Evolutionary conservation across 768 basidiomycete genomes (phyloP).

Genomic region (Mycena filopes): DNA sequence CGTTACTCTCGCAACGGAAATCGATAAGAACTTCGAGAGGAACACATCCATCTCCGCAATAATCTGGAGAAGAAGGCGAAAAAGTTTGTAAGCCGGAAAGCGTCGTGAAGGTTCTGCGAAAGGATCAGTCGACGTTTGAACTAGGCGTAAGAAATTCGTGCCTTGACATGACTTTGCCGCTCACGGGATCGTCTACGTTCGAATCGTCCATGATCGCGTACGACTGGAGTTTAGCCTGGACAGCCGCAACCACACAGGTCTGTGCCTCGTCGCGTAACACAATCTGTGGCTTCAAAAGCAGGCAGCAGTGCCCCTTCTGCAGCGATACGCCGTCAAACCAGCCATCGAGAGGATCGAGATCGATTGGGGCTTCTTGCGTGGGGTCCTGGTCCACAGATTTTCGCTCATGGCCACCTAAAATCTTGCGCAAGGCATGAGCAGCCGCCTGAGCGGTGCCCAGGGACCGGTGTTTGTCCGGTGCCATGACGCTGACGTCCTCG

Average conservation of each 20-base stretch:
- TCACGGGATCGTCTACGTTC: constrained; percentile 84
- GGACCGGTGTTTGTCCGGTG: constrained; percentile 43
- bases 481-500: constrained; percentile 46
- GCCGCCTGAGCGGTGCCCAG: constrained; percentile 71
- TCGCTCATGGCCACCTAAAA: constrained; percentile 64
- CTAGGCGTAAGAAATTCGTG: constrained; percentile 43
- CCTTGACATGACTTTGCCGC: constrained; percentile 88
- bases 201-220: constrained; percentile 85
- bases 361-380: constrained; percentile 45
- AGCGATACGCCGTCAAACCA: constrained; percentile 80
- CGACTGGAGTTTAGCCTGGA: constrained; percentile 81
- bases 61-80: constrained; percentile 65
- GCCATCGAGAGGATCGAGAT: constrained; percentile 70
- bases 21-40: constrained; percentile 94
- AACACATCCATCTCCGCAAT: constrained; percentile 65
- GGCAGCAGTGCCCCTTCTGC: constrained; percentile 79
- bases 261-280: constrained; percentile 78
- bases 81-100: constrained; percentile 90
- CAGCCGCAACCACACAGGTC: constrained; percentile 79
- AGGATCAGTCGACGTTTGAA: background rate
- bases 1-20: constrained; percentile 79
- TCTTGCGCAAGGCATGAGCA: constrained; percentile 71
- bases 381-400: constrained; percentile 57
- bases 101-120: constrained; percentile 76
- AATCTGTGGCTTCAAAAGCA: constrained; percentile 93